Evolutionary conservation across 2,329 filamentous ascomycete species (phyloP), one percentile per base, ranked within the genome.

Genomic region (Arthrobotrys pseudoclavata): DNA sequence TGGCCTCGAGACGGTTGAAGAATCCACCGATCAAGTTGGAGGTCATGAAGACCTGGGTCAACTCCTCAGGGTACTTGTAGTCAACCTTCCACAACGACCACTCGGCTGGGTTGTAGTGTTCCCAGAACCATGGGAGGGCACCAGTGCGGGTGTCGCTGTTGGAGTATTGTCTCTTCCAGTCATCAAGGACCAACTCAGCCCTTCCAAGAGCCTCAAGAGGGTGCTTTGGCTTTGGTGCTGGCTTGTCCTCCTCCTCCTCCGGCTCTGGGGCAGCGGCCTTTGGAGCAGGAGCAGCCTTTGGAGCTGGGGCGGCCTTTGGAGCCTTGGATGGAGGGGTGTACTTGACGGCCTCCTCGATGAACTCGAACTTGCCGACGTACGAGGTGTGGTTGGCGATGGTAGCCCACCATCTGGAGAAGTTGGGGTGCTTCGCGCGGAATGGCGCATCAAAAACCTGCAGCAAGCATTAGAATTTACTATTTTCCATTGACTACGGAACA

Each of bases 11-110:
- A 88, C 96, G 96, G 85, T 90, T 89, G 87, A 97, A 97, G 90
- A 99, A 97, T 85, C 96, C 96, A 86, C 92, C 94, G 84, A 99
- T 95, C 86, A 98, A 88, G 90, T 99, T 99, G 89, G 92, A 93
- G 82, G 93, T 95, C 96, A 99, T 99, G 92, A 99, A 99, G 84
- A 92, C 92, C 86, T 96, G 87, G 84, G 93, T 97, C 82, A 99
- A 89, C 90, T 99, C 96, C 79, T 97, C 91, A 86, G 97, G 97
- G 89, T 99, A 99, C 91, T 97, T 97, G 91, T 97, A 99, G 86
- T 94, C 91, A 82, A 94, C 87, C 85, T 90, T 90, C 93, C 94
- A 99, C 85, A 99, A 86, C 70, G 94, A 97, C 90, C 96, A 99
- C 86, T 99, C 96, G 81, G 94, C 91, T 82, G 96, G 91, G 84